phyloP scores from a whole-genome alignment of 306 rosid genomes.

The Vigna nakashimae region DNA sequence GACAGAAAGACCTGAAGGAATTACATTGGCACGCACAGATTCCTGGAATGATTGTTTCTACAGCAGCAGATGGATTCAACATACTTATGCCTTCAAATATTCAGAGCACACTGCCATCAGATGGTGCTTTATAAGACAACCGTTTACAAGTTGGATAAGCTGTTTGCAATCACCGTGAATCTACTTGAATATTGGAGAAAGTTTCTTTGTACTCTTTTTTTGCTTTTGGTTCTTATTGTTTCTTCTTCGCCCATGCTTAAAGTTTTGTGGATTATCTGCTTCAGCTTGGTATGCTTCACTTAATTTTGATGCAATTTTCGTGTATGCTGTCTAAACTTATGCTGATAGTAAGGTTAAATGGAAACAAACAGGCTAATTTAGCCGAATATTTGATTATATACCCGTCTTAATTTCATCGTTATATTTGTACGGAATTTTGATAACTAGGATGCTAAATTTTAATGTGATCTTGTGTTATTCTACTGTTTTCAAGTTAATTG shows the following conservation, averaged over 20 bases:
- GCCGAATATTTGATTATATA: not conserved
- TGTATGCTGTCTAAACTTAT: not conserved
- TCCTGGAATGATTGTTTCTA: constrained; percentile 96
- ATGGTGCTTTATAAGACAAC: constrained; percentile 50
- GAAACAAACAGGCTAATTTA: not conserved
- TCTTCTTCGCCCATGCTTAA: constrained; percentile 2
- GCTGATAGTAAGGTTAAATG: not conserved
- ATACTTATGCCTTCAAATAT: constrained; percentile 95
- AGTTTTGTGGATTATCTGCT: constrained; percentile 15
- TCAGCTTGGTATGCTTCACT: constrained; percentile 3
- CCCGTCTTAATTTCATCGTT: not conserved
- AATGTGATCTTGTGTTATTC: too few species aligned
- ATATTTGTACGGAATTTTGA: not conserved
- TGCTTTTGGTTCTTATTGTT: constrained; percentile 1
- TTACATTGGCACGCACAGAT: constrained; percentile 95
- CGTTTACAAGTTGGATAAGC: not conserved
- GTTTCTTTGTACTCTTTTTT: not conserved
- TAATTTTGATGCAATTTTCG: constrained; percentile 12
- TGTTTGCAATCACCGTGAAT: constrained; percentile 19
- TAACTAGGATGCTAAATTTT: too few species aligned
- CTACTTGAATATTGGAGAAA: constrained; percentile 25
- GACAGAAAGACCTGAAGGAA: constrained; percentile 92
- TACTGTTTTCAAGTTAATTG: too few species aligned
- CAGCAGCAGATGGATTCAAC: constrained; percentile 92
- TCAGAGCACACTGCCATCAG: constrained; percentile 76